Percentiles rank a stretch among this genome's conserved stretches.
Conservation (phyloP, 305 asterid species). For the Plantago rigida region DNA sequence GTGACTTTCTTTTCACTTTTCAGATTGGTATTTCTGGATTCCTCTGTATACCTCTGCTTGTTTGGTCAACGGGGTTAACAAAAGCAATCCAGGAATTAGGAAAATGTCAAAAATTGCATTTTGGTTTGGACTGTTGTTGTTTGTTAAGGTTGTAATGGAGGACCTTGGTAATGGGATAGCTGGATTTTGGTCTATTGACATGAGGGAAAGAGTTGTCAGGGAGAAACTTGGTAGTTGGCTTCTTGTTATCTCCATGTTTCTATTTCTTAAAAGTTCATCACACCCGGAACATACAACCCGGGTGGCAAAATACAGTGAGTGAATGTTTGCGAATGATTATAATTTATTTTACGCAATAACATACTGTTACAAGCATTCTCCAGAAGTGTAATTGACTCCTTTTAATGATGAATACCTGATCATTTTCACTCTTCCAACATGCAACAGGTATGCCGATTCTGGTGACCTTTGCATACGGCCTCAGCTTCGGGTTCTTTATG, state of each 20-base stretch:
- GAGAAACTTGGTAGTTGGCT: conserved; percentile 66
- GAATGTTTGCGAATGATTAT: no score
- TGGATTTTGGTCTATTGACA: conserved; percentile 44
- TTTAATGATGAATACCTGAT: no score
- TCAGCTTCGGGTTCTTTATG: conserved; percentile 42
- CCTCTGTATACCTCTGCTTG: conserved; percentile 52
- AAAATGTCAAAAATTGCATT: conserved; percentile 35
- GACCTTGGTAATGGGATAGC: conserved; percentile 27
- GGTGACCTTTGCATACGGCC: conserved; percentile 46
- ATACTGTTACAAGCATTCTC: no score
- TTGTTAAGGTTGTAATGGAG: conserved; percentile 44
- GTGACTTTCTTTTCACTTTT: neutral
- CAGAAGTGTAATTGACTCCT: no score
- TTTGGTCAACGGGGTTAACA: conserved; percentile 27
- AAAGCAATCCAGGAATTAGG: conserved; percentile 18
- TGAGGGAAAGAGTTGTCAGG: conserved; percentile 58
- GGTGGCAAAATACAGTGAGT: conserved; percentile 28
- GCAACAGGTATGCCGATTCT: conserved; percentile 46
- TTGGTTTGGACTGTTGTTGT: conserved; percentile 48
- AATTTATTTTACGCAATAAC: neutral
- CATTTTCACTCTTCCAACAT: conserved; percentile 2
- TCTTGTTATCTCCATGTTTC: conserved; percentile 47
- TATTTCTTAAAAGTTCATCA: conserved; percentile 28
- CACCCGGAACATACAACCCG: conserved; percentile 18
- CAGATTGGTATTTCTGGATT: conserved; percentile 83